Percentiles rank a stretch among this genome's conserved stretches.
phyloP scores from a whole-genome alignment of 805 yeast genomes.

The Candida tibetensis region DNA sequence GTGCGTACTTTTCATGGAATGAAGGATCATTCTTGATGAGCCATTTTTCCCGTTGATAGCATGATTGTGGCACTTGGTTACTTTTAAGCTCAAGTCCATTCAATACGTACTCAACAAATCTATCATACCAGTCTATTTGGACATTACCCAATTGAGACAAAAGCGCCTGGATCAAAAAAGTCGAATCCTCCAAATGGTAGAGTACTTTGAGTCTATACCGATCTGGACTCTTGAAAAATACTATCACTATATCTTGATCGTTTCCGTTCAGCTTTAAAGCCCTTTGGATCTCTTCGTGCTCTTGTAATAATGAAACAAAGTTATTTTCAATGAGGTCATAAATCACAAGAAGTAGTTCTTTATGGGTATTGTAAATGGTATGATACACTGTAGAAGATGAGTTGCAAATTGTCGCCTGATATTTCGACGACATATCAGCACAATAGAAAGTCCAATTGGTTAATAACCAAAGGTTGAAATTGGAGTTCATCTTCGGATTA shows the following conservation, averaged over 20 bases:
- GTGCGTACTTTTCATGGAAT: constrained; percentile 7
- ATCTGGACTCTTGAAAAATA: constrained; percentile 5
- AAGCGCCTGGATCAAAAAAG: constrained; percentile 11
- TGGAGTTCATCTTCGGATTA: constrained; percentile 16
- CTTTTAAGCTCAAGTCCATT: constrained; percentile 23
- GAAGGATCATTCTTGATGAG: constrained; percentile 21
- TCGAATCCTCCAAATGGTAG: constrained; percentile 8
- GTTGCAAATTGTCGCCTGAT: constrained; percentile 17
- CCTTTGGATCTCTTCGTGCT: constrained; percentile 2
- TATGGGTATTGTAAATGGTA: constrained; percentile 22
- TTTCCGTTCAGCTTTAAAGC: not conserved
- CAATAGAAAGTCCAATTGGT: constrained; percentile 38
- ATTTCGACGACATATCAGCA: constrained; percentile 25
- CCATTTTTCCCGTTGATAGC: constrained; percentile 24
- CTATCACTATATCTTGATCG: constrained; percentile 1
- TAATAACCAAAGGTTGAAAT: constrained; percentile 30
- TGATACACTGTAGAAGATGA: constrained; percentile 21
- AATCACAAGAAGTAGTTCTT: constrained; percentile 16
- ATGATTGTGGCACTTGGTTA: constrained; percentile 18
- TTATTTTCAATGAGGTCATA: constrained; percentile 20
- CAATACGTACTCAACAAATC: constrained; percentile 26
- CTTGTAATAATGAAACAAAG: constrained; percentile 7
- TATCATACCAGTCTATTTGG: constrained; percentile 27
- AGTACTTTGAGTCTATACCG: constrained; percentile 3
- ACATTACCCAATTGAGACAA: constrained; percentile 21